Evolutionary conservation across 148 eudicot genomes (phyloP), one percentile per base, ranked within the genome.

Genomic region (Vaccinium macrocarpon): DNA sequence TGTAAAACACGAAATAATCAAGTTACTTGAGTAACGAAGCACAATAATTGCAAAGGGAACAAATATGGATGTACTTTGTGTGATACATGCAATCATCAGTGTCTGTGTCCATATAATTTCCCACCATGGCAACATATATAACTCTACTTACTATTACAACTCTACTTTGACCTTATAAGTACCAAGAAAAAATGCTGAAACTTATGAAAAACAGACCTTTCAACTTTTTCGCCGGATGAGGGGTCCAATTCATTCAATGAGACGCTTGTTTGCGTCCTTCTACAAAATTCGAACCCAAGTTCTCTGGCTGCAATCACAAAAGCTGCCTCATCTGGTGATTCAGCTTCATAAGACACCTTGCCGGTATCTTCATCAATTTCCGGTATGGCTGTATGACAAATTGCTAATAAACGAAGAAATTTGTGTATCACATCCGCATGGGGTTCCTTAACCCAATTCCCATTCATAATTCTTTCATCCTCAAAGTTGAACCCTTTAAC

Each of bases 291-390:
- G 84, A 97, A 97, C 50, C 99, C 99, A 78, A 97, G 84, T 86
- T 97, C 98, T 90, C 92, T 88, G 50, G 98, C 99, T 29, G 99
- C 98, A 85, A 97, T 90, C 29, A 97, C 99, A 90, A 97, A 97
- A n/a, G 99, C 98, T 35, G 99, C 96, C 84, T 97, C 99, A 77
- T 97, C 99, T 27, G 99, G 99, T 53, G 99, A 97, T 82, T 97
- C 99, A 70, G 99, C 98, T 89, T 97, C 99, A 85, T 97, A 97
- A 11, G 97, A 88, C 52, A 93, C 81, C 71, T 90, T 93, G 38
- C 96, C 95, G 0, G 93, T 88, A 27, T 88, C 76, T 72, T 72
- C 95, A 86, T 97, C 96, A 50, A 92, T 91, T 57, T 97, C 99
- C 0, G 99, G 99, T 84, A 97, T 91, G 18, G 92, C 97, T 0